These are phyloP conservation scores for Pulveroboletus frians DNA, from an alignment of 768 basidiomycete species.

Conservation along the genomic window DNA sequence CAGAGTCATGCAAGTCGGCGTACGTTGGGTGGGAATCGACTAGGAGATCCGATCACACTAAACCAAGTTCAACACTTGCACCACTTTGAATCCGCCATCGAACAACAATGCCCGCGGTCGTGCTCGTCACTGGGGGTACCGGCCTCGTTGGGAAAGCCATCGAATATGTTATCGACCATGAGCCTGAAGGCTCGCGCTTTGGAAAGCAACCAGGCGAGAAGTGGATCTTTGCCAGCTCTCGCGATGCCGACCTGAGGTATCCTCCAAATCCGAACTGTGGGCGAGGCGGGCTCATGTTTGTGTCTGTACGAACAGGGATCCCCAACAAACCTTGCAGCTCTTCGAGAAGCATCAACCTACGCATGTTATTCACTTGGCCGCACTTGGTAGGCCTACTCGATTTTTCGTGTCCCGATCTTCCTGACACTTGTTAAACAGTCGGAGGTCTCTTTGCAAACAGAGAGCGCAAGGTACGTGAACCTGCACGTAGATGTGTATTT, in stretches of 20 bases:
- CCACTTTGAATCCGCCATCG: not conserved
- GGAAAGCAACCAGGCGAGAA: constrained; percentile 71
- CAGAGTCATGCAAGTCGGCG: not conserved
- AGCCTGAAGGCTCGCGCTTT: constrained; percentile 73
- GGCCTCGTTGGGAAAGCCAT: constrained; percentile 88
- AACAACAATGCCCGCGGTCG: constrained; percentile 38
- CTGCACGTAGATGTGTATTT: not conserved
- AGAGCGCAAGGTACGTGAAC: constrained; percentile 69
- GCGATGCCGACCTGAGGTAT: constrained; percentile 83
- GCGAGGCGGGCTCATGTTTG: constrained; percentile 1
- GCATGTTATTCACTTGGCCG: constrained; percentile 95
- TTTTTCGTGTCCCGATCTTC: not conserved
- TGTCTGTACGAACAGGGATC: constrained; percentile 45
- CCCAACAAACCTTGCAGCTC: constrained; percentile 59
- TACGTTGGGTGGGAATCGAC: constrained; percentile 17
- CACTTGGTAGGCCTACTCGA: constrained; percentile 57
- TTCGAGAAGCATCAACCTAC: constrained; percentile 93
- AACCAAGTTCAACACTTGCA: not conserved
- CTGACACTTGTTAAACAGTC: constrained; percentile 42
- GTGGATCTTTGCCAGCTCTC: constrained; percentile 79
- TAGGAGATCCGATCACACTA: not conserved
- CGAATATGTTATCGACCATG: constrained; percentile 69
- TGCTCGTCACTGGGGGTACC: constrained; percentile 81
- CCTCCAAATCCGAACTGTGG: not conserved
- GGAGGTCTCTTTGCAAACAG: constrained; percentile 96